Evolutionary conservation across 2,329 filamentous ascomycete genomes (phyloP), one percentile per base, ranked within the genome.

Genomic region (Grosmannia clavigera): DNA sequence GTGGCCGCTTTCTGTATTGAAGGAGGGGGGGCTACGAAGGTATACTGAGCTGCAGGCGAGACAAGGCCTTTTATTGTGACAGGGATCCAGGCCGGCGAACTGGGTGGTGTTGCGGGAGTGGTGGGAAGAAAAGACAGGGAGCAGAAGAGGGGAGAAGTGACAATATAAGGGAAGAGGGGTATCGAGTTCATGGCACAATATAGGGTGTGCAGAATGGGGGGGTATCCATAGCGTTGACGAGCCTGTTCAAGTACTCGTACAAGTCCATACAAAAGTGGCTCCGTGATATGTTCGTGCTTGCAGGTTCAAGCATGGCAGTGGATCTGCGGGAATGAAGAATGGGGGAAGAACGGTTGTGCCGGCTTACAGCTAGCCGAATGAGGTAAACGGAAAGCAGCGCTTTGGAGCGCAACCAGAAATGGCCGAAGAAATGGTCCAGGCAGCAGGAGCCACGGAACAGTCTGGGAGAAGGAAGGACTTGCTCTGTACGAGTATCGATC

Each of bases 281-380:
- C 40, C 16, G 35, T 22, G 53, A 10, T 3, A 27, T 11, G 31
- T 43, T 9, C 33, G 33, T 10, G 33, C 33, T 35, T 9, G 33
- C 12, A 40, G 38, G 38, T 40, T 14, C 38, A 16, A 58, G 58
- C 58, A 50, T 62, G 60, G 58, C 46, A 53, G 62, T 63, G 60
- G 60, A 58, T 58, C 60, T 60, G 35, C 58, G 58, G 58, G 60
- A 58, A 48, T 19, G 31, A n/a, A 27, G 31, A 55, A 14, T 38
- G 35, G 40, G 22, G 51, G 51, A 53, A 40, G 16, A n/a, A 3
- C 6, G 3, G 19, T 27, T 50, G 43, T 27, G 5, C 22, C 25
- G 14, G 40, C 11, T 22, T 14, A 27, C n/a, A 38, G 14, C 25
- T 33, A 46, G 55, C 27, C 11, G 27, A 33, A 25, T 33, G 19